These are phyloP conservation scores for Cystofilobasidium capitatum DNA, from an alignment of 768 basidiomycete genomes.

Conservation along the genomic window DNA sequence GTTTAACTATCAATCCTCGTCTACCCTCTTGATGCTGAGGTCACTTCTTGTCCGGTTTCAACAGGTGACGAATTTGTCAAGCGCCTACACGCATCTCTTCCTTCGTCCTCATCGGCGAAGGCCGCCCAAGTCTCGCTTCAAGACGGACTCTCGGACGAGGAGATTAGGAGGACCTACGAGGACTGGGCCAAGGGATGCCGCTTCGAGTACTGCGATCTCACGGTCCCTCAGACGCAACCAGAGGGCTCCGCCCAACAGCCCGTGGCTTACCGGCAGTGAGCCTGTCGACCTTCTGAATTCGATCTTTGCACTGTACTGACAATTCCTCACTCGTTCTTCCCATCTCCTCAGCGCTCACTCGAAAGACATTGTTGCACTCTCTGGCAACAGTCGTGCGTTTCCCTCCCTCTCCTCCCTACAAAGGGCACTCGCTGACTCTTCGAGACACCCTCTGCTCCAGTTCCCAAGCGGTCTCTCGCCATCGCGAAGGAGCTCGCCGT, in stretches of 20 bases:
- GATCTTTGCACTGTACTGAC: background rate
- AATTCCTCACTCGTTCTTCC: background rate
- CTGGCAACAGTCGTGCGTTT: background rate
- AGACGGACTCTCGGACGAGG: background rate
- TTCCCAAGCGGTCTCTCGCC: slow-evolving; percentile 81
- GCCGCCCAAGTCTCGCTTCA: background rate
- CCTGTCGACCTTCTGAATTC: background rate
- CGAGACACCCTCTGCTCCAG: slow-evolving; percentile 32
- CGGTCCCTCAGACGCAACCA: background rate
- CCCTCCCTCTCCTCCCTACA: background rate
- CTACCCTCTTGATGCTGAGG: background rate
- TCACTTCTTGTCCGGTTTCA: background rate
- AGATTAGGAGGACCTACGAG: slow-evolving; percentile 55
- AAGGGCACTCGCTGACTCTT: background rate
- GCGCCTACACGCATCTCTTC: slow-evolving; percentile 19
- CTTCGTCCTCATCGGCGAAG: background rate
- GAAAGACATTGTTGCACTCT: background rate
- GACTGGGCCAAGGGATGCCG: slow-evolving; percentile 73
- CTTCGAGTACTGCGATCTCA: slow-evolving; percentile 57
- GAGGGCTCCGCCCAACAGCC: background rate
- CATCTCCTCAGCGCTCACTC: slow-evolving; percentile 6
- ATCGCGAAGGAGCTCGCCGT: slow-evolving; percentile 90
- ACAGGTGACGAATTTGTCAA: slow-evolving; percentile 19
- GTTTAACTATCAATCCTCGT: too few relatives aligned
- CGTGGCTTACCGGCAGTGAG: slow-evolving; percentile 16